Evolutionary conservation across 441 rosid species (phyloP).

Genomic region (Populus hybrid): DNA sequence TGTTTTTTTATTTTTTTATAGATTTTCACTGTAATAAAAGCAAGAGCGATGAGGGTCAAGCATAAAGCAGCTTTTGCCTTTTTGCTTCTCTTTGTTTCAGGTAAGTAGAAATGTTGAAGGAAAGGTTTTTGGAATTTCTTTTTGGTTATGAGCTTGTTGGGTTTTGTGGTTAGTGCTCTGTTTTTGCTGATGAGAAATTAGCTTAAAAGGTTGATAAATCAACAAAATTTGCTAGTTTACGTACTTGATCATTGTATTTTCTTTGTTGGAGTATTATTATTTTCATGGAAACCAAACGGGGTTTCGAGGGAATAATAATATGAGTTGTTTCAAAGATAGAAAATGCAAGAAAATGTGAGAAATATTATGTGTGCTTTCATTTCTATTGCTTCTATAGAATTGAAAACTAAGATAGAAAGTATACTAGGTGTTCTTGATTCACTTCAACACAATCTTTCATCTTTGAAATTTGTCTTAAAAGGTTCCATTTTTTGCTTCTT

Average conservation of each 20-base stretch:
- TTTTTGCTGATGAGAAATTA: not conserved
- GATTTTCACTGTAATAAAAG: not conserved
- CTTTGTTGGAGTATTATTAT: not conserved
- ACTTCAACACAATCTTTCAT: not conserved
- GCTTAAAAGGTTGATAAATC: not conserved
- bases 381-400: too few species aligned
- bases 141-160: not conserved
- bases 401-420: not conserved
- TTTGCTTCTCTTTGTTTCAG: conserved; percentile 27
- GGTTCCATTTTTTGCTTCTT: not conserved
- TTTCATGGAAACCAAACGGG: not conserved
- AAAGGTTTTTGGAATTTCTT: not conserved
- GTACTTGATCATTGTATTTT: not conserved
- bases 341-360: not conserved
- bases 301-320: not conserved
- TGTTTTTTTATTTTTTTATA: too few species aligned
- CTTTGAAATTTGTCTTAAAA: not conserved
- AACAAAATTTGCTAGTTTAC: not conserved
- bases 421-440: not conserved
- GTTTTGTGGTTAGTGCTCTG: not conserved
- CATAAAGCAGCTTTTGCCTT: conserved; percentile 5
- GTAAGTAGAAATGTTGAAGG: conserved; percentile 13
- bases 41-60: conserved; percentile 19
- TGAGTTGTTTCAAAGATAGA: not conserved
- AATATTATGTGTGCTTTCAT: not conserved